Conservation (phyloP, 2,329 filamentous ascomycete species). For the Neophaeococcomyces mojaviensis region DNA sequence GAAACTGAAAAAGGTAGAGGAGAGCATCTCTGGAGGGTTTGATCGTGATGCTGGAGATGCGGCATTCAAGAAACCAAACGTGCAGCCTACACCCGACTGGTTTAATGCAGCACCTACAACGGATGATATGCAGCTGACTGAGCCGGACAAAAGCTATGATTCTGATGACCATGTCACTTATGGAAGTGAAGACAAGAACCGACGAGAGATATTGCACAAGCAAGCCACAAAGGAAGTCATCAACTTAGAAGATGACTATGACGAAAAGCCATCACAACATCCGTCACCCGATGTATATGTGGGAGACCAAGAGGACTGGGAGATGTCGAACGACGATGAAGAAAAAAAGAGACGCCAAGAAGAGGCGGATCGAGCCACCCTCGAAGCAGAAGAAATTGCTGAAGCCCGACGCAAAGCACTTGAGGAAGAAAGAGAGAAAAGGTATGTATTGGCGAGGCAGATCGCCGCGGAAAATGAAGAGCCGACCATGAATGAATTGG, state of each 20-base stretch:
- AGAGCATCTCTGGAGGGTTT: slow-evolving; percentile 58
- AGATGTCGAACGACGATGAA: slow-evolving; percentile 26
- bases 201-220: slow-evolving; percentile 20
- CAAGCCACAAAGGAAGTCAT: slow-evolving; percentile 32
- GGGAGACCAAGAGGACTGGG: slow-evolving; percentile 25
- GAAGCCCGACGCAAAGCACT: slow-evolving; percentile 14
- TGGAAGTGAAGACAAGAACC: slow-evolving; percentile 5
- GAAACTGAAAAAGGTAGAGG: slow-evolving; percentile 45
- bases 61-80: slow-evolving; percentile 24
- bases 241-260: slow-evolving; percentile 30
- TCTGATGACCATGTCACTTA: slow-evolving; percentile 13
- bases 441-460: slow-evolving; percentile 26
- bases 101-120: slow-evolving; percentile 32
- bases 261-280: slow-evolving; percentile 27
- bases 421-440: slow-evolving; percentile 37
- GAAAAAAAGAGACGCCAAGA: slow-evolving; percentile 26
- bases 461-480: slow-evolving; percentile 21
- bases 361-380: slow-evolving; percentile 20
- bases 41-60: slow-evolving; percentile 40
- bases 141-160: slow-evolving; percentile 20
- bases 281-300: slow-evolving; percentile 17
- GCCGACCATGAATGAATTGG: slow-evolving; percentile 37
- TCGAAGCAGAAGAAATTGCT: slow-evolving; percentile 10
- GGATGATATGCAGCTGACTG: slow-evolving; percentile 19
- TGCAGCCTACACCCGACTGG: slow-evolving; percentile 39